Percentiles rank a stretch among this genome's conserved stretches.
These are phyloP conservation scores for Clarireedia paspali DNA, from an alignment of 2,329 filamentous ascomycete species.

Conservation along the genomic window DNA sequence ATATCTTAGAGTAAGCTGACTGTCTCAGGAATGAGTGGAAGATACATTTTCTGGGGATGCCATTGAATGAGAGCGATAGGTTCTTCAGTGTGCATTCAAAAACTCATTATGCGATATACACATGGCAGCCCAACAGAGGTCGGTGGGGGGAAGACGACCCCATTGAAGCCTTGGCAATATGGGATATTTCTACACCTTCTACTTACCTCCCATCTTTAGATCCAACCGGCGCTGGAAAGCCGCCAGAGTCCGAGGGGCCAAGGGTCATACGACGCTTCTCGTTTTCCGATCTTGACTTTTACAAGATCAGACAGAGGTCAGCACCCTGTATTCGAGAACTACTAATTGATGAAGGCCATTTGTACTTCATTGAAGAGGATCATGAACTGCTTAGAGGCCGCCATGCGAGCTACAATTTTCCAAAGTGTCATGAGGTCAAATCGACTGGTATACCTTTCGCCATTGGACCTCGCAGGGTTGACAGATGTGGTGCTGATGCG, in stretches of 20 bases:
- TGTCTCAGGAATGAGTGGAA: conserved; percentile 43
- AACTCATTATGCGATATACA: conserved; percentile 54
- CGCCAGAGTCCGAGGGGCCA: conserved; percentile 32
- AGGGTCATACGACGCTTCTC: conserved; percentile 41
- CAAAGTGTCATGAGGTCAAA: conserved; percentile 38
- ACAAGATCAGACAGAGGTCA: conserved; percentile 44
- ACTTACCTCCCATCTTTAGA: conserved; percentile 43
- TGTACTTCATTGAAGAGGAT: conserved; percentile 51
- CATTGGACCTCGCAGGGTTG: conserved; percentile 43
- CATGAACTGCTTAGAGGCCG: conserved; percentile 42
- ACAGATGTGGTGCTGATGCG: conserved; percentile 35
- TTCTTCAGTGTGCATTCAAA: conserved; percentile 54
- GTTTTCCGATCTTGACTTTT: conserved; percentile 44
- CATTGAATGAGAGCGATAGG: conserved; percentile 47
- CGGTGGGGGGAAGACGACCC: conserved; percentile 49
- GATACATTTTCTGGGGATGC: conserved; percentile 49
- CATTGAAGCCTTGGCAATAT: conserved; percentile 47
- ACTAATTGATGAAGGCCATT: conserved; percentile 36
- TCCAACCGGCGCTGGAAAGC: conserved; percentile 33
- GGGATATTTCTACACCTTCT: conserved; percentile 47
- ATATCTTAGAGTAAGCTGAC: neutral
- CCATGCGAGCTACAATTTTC: conserved; percentile 35
- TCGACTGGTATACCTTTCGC: conserved; percentile 47
- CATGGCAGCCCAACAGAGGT: conserved; percentile 51
- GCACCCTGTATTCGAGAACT: conserved; percentile 43